A percentile compares a stretch with the other conserved stretches of the same genome.
phyloP scores from a whole-genome alignment of 73 alveolate species.

The Tetrahymena elliotti region DNA sequence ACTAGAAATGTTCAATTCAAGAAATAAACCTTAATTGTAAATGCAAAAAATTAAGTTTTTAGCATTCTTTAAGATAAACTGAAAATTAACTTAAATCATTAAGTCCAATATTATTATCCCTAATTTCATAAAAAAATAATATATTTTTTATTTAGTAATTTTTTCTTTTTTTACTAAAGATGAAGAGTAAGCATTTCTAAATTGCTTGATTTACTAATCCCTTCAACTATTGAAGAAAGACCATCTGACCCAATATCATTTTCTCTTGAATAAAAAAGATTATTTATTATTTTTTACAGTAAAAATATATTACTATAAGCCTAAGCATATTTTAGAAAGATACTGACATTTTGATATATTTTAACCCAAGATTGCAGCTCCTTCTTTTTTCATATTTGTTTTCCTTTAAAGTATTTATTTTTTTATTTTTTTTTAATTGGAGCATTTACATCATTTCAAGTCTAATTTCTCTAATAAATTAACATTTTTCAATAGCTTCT shows the following conservation, averaged over 20 bases:
- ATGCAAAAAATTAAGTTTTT: background rate
- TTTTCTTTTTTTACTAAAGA: background rate
- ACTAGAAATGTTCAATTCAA: no score
- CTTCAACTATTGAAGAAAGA: background rate
- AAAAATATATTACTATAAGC: background rate
- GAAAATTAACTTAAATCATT: background rate
- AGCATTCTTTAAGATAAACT: background rate
- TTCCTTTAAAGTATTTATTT: background rate
- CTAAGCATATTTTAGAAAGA: background rate
- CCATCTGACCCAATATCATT: background rate
- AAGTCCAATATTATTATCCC: background rate
- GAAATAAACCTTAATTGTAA: background rate
- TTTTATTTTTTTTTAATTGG: no score
- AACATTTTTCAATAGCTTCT: background rate
- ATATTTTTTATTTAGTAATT: no score
- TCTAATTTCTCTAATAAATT: background rate
- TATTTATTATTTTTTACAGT: background rate
- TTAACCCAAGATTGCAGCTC: background rate
- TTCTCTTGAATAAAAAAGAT: background rate
- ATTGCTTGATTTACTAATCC: background rate
- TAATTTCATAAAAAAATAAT: no score
- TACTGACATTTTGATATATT: background rate
- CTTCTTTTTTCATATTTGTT: background rate
- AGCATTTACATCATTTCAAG: background rate
- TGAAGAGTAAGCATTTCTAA: background rate